These are phyloP conservation scores for Hippophae rhamnoides DNA, from an alignment of 306 rosid species.

Conservation along the genomic window DNA sequence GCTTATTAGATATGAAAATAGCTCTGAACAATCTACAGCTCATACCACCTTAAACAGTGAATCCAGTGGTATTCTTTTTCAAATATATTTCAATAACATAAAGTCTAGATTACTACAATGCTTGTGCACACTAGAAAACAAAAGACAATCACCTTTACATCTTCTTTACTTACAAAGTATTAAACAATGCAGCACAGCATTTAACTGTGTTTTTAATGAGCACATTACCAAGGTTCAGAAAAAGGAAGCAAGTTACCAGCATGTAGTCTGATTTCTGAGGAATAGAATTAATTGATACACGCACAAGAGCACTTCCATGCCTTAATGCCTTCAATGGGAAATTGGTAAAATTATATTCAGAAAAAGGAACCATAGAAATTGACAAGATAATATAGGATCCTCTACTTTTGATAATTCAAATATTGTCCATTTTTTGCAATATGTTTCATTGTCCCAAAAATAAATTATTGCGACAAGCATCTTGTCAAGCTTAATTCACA, in stretches of 20 bases:
- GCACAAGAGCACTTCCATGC: slow-evolving; percentile 79
- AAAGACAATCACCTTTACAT: neutral
- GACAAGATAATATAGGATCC: neutral
- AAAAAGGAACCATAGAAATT: slow-evolving; percentile 7
- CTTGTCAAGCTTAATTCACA: too few species aligned
- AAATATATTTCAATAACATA: neutral
- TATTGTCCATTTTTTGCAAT: neutral
- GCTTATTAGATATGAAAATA: too few species aligned
- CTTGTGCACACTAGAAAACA: neutral
- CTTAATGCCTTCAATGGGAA: slow-evolving; percentile 58
- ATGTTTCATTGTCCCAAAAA: too few species aligned
- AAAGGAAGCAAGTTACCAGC: slow-evolving; percentile 45
- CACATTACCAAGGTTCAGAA: slow-evolving; percentile 2
- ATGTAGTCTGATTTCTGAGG: slow-evolving; percentile 67
- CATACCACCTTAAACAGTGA: too few species aligned
- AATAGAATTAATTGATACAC: slow-evolving; percentile 44
- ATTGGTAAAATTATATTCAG: slow-evolving; percentile 17
- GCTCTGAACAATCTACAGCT: too few species aligned
- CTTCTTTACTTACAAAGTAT: neutral
- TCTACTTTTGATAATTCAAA: slow-evolving; percentile 5
- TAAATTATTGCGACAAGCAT: too few species aligned
- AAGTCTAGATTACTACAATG: neutral
- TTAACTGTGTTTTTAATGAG: neutral
- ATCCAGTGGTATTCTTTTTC: too few species aligned
- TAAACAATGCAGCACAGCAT: neutral